These are phyloP conservation scores for Knoxia roxburghii DNA, from an alignment of 257 asterid genomes.

Conservation along the genomic window DNA sequence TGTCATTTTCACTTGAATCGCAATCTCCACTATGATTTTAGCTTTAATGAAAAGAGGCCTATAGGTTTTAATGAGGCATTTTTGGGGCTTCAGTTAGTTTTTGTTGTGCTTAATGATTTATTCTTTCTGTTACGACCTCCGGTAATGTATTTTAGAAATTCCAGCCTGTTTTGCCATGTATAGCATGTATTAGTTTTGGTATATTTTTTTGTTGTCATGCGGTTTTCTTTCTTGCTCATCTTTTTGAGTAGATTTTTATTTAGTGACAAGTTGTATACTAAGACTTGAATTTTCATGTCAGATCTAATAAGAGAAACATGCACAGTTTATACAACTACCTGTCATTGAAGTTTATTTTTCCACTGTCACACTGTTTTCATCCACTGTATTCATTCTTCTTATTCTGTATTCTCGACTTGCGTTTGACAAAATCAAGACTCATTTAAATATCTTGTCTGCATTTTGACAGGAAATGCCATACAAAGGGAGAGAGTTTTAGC, in stretches of 20 bases:
- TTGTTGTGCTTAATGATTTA: not conserved
- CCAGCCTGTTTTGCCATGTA: not conserved
- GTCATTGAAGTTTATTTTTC: not conserved
- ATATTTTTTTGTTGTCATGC: too few species aligned
- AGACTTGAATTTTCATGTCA: not conserved
- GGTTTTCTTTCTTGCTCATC: not conserved
- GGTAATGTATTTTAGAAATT: not conserved
- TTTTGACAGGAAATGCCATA: conserved; percentile 60
- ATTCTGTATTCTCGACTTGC: not conserved
- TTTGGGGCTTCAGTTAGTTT: not conserved
- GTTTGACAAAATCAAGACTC: not conserved
- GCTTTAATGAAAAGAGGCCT: not conserved
- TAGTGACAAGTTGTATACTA: not conserved
- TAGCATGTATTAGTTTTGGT: not conserved
- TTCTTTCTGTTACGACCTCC: not conserved
- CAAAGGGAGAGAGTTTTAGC: conserved; percentile 66
- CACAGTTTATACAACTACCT: not conserved
- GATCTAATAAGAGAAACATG: not conserved
- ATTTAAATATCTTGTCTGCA: conserved; percentile 1
- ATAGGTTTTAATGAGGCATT: not conserved
- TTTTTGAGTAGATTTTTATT: not conserved
- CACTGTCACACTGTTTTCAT: not conserved
- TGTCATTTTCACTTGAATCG: not conserved
- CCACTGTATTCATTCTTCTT: not conserved
- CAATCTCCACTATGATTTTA: not conserved